Evolutionary conservation across 2,329 filamentous ascomycete genomes (phyloP).

Genomic region (Beauveria sp.): DNA sequence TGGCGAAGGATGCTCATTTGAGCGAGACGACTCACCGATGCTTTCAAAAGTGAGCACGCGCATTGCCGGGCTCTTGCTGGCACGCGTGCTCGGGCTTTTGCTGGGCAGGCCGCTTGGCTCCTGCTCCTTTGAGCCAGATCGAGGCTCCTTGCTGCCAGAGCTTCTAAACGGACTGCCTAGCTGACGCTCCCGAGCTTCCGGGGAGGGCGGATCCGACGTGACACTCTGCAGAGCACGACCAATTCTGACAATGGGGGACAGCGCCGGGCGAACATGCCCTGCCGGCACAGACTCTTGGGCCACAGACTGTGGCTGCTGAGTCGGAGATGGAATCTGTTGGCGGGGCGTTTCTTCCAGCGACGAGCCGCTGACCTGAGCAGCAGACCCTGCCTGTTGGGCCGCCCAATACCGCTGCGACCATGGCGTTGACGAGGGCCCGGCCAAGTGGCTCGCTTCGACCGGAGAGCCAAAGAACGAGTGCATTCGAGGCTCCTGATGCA

Average conservation of each 20-base stretch:
- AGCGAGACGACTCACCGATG: conserved; percentile 8
- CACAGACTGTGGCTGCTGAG: conserved; percentile 26
- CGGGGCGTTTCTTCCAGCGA: conserved; percentile 26
- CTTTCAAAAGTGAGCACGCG: conserved; percentile 10
- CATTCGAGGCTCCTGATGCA: neutral
- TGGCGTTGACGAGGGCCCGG: neutral
- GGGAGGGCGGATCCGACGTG: conserved; percentile 51
- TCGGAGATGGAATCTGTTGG: conserved; percentile 31
- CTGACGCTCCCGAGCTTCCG: conserved; percentile 41
- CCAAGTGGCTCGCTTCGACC: neutral
- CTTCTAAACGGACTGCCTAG: conserved; percentile 49
- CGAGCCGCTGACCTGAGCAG: conserved; percentile 4
- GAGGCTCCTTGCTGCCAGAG: conserved; percentile 29
- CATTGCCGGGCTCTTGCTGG: neutral
- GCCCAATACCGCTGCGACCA: neutral
- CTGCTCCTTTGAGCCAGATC: conserved; percentile 21
- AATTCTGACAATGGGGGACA: conserved; percentile 52
- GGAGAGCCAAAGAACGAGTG: neutral
- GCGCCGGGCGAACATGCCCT: conserved; percentile 32
- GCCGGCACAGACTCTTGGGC: conserved; percentile 22
- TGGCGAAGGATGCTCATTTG: conserved; percentile 1
- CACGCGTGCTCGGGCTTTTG: conserved; percentile 23
- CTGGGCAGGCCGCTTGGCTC: conserved; percentile 20
- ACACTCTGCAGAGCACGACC: conserved; percentile 50
- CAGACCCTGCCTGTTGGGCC: neutral